Base-by-base conservation (phyloP, 2,329 filamentous ascomycete genomes). In the Aspergillus sp. region DNA sequence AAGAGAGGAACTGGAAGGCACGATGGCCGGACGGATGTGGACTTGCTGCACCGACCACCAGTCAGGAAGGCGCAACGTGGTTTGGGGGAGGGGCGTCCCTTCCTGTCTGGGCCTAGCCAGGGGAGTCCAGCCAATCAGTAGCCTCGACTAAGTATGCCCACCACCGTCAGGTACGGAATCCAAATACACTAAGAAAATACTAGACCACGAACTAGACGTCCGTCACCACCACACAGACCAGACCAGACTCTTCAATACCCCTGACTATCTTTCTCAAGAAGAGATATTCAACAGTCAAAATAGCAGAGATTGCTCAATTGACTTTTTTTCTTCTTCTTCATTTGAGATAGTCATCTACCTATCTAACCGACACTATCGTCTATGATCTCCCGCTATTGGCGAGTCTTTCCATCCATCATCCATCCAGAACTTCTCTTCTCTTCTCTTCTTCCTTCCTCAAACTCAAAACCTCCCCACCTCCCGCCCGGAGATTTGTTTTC, bases 41-140 rank as follows among this genome's bases (percentile, higher is more conserved):
- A 30, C 28, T 12, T 30, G 51, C 41, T 45, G 36, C 45, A 28
- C 54, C 32, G 21, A 30, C 30, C n/a, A 21, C 28, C 30, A 56
- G 45, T 49, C 19, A 47, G 43, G 45, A 49, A 25, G 25, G 25
- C 28, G 21, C 41, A 62, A 61, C 63, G 60, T 63, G 59, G 59
- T 38, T 17, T 55, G 62, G 49, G 48, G 39, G 41, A n/a, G 13
- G 38, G 36, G 45, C 25, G 4, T 8, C 52, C 58, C 60, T 28
- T 2, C 57, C 23, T 10, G 2, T 57, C 55, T n/a, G 3, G 49
- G 58, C 19, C 50, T 66, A 66, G 64, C 59, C 64, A 66, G 64
- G 64, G 65, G 63, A 36, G 12, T 15, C 55, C 13, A 30, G 23
- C 12, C 32, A 13, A 30, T 30, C 32, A 36, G 0, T 13, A 36